phyloP scores from a whole-genome alignment of 805 yeast species.

The Lachancea lanzarotensis region DNA sequence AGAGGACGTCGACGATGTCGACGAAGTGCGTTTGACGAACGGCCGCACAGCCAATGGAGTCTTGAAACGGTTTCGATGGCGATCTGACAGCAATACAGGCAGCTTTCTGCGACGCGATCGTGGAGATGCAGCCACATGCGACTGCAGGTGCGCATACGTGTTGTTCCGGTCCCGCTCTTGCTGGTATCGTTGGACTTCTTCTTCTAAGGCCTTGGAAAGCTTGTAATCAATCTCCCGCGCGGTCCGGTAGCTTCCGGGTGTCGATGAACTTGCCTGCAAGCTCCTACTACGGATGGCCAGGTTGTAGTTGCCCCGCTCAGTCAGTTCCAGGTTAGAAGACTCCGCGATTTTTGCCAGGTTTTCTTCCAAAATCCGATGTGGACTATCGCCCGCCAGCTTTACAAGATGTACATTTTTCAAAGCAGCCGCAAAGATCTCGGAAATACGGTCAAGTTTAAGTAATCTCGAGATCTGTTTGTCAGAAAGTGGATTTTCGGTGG shows the following conservation, averaged over 20 bases:
- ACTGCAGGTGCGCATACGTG: constrained; percentile 26
- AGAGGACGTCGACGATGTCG: constrained; percentile 17
- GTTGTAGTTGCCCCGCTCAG: constrained; percentile 32
- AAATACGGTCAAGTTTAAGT: constrained; percentile 26
- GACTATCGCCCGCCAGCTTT: constrained; percentile 25
- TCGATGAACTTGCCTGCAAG: constrained; percentile 4
- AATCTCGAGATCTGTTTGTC: constrained; percentile 14
- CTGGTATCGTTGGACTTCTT: constrained; percentile 16
- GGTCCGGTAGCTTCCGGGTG: background rate
- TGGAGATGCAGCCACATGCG: constrained; percentile 29
- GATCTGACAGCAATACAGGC: constrained; percentile 28
- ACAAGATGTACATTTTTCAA: constrained; percentile 25
- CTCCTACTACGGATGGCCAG: constrained; percentile 10
- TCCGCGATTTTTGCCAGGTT: constrained; percentile 25
- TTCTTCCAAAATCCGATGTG: constrained; percentile 28
- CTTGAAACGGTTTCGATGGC: constrained; percentile 21
- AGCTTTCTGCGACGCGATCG: constrained; percentile 24
- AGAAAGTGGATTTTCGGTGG: constrained; percentile 26
- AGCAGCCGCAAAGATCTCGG: constrained; percentile 26
- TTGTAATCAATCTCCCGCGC: constrained; percentile 22
- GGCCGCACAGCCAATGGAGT: constrained; percentile 20
- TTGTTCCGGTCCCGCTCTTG: constrained; percentile 16
- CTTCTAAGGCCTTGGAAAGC: constrained; percentile 24
- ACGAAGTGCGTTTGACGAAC: constrained; percentile 10
- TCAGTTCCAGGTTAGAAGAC: constrained; percentile 23